Base-by-base conservation (phyloP, 2,329 filamentous ascomycete genomes). In the Colletotrichum zoysiae region DNA sequence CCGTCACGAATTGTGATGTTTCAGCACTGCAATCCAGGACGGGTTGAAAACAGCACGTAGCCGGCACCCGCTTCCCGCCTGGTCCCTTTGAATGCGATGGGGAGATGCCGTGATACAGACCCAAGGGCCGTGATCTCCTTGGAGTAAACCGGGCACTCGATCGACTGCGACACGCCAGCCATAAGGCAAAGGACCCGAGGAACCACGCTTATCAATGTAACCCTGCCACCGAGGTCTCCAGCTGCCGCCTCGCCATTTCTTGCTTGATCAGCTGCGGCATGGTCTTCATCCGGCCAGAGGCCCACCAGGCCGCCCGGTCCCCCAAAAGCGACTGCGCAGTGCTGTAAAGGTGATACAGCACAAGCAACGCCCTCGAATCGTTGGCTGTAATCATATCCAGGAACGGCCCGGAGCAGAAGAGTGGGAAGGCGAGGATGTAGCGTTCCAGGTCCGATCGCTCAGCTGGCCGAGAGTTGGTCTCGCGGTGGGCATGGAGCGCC, bases 301-400 rank as follows among this genome's bases (percentile, higher is more conserved):
- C 76, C 79, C 78, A 80, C 79, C 79, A 80, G 33, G 71, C 70
- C 35, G 65, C 56, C 8, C 65, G 58, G 4, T 26, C 35, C 16
- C 70, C 72, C 26, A 79, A 53, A 26, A 80, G 48, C 11, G 70
- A 33, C 3, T 74, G 73, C 7, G 74, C 75, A 0, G 74, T 74
- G 1, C 73, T 75, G 60, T 80, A 80, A 20, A 78, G 73, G 44
- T 78, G 76, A 20, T 74, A 76, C 51, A 80, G 68, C 40, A 79
- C 35, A 6, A 79, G 72, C 35, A 80, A 66, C 1, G 76, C 77
- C 26, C 78, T 51, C 57, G 77, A 74, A 42, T 80, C 78, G 12
- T 76, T 75, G 5, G 56, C 64, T 18, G 66, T 50, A 5, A 77
- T 75, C 35, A 79, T 62, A 23, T 73, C 67, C 35, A 77, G 62